Conservation (phyloP, 768 basidiomycete species). For the Suillus plorans region DNA sequence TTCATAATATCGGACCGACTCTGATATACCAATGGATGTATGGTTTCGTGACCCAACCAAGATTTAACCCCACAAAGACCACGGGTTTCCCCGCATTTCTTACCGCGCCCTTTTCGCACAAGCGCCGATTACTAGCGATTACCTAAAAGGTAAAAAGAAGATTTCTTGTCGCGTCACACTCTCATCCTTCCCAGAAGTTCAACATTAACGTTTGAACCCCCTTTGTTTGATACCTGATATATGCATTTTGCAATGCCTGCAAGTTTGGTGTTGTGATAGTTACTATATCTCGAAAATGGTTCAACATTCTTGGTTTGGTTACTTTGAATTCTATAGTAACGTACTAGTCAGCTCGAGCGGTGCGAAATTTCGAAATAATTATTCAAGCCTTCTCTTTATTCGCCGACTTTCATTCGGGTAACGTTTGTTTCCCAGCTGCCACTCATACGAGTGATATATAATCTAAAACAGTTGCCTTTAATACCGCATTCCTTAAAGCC, state of each 20-base stretch:
- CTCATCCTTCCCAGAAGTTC: background rate
- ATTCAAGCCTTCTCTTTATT: background rate
- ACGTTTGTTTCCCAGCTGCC: conserved; percentile 4
- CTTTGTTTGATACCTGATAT: background rate
- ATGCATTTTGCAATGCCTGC: background rate
- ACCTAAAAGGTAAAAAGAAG: background rate
- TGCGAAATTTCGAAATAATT: background rate
- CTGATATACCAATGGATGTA: conserved; percentile 7
- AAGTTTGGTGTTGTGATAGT: background rate
- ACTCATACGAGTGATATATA: conserved; percentile 19
- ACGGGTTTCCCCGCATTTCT: conserved; percentile 6
- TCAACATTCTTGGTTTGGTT: background rate
- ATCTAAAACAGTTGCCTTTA: conserved; percentile 3
- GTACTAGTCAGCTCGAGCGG: no score
- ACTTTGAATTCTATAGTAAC: background rate
- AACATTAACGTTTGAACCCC: background rate
- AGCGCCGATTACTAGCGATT: background rate
- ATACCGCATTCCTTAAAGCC: background rate
- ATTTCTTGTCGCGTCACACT: background rate
- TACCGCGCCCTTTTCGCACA: background rate
- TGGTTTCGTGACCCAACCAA: background rate
- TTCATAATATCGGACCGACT: conserved; percentile 14
- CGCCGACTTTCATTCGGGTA: background rate
- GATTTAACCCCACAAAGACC: conserved; percentile 13
- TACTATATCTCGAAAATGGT: background rate